These are phyloP conservation scores for Daldinia vernicosa DNA, from an alignment of 495 filamentous ascomycete species.

Conservation along the genomic window DNA sequence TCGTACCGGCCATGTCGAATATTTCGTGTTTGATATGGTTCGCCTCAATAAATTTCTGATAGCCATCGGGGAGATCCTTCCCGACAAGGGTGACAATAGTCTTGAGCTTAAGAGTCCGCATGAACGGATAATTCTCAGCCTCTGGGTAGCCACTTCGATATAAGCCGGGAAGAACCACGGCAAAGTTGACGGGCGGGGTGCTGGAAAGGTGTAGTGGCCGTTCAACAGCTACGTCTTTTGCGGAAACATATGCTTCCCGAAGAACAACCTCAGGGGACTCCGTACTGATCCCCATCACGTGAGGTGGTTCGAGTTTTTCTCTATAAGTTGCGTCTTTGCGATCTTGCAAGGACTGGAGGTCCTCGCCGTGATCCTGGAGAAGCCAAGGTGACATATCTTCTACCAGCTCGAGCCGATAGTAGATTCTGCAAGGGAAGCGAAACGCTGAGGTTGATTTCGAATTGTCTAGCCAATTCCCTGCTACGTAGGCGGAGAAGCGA, in stretches of 20 bases:
- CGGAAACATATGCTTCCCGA: conserved; percentile 9
- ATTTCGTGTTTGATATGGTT: conserved; percentile 72
- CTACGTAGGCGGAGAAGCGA: background rate
- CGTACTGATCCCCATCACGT: conserved; percentile 1
- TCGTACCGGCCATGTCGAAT: conserved; percentile 79
- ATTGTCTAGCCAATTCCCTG: background rate
- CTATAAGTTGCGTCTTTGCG: background rate
- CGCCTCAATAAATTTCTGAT: conserved; percentile 66
- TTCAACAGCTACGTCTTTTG: conserved; percentile 29
- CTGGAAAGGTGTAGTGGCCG: conserved; percentile 17
- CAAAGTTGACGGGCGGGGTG: conserved; percentile 70
- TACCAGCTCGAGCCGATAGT: background rate
- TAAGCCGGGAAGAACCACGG: conserved; percentile 68
- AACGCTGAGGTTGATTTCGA: background rate
- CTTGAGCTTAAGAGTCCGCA: conserved; percentile 71
- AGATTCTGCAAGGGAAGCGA: background rate
- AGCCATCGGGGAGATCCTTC: conserved; percentile 65
- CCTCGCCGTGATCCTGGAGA: background rate
- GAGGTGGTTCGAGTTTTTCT: conserved; percentile 1
- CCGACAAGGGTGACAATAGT: conserved; percentile 83
- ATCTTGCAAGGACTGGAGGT: background rate
- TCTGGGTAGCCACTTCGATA: conserved; percentile 82
- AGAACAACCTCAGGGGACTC: conserved; percentile 25
- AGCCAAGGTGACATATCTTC: background rate
- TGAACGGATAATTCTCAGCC: conserved; percentile 68